Evolutionary conservation across 108 stramenopile species (phyloP).

Genomic region (Fistulifera solaris): DNA sequence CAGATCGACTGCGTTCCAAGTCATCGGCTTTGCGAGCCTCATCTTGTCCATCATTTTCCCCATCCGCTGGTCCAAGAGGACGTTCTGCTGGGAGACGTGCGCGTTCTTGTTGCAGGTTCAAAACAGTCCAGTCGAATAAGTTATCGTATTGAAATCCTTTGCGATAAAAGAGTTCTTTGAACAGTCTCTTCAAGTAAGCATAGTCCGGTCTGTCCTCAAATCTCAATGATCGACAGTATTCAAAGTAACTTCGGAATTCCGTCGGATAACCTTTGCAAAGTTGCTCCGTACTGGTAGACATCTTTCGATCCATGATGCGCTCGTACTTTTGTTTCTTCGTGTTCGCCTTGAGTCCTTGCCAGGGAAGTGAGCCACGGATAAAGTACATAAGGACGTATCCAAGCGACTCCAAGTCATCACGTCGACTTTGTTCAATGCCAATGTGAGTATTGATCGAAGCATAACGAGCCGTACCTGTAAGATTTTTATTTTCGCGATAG

Average conservation of each 20-base stretch:
- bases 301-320: constrained; percentile 99
- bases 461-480: constrained; percentile 98
- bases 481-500: constrained; percentile 99
- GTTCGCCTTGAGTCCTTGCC: constrained; percentile 99
- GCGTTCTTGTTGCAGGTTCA: constrained; percentile 89
- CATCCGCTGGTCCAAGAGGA: constrained; percentile 12
- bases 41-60: background rate
- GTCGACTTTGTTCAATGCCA: constrained; percentile 93
- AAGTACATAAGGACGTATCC: constrained; percentile 99
- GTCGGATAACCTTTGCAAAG: constrained; percentile 99
- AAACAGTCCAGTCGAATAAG: constrained; percentile 99
- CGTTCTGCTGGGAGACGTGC: constrained; percentile 70
- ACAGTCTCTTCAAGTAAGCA: constrained; percentile 95
- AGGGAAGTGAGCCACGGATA: constrained; percentile 94
- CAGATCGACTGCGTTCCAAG: background rate
- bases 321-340: constrained; percentile 99
- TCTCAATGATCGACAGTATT: constrained; percentile 95
- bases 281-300: constrained; percentile 95
- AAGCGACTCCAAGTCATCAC: constrained; percentile 97
- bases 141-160: constrained; percentile 99
- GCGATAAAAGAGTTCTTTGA: constrained; percentile 94
- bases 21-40: background rate
- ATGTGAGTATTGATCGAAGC: constrained; percentile 98
- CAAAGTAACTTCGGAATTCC: constrained; percentile 99
- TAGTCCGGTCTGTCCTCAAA: constrained; percentile 99